These are phyloP conservation scores for Fusarium sp. DNA, from an alignment of 2,329 filamentous ascomycete genomes.

Conservation along the genomic window DNA sequence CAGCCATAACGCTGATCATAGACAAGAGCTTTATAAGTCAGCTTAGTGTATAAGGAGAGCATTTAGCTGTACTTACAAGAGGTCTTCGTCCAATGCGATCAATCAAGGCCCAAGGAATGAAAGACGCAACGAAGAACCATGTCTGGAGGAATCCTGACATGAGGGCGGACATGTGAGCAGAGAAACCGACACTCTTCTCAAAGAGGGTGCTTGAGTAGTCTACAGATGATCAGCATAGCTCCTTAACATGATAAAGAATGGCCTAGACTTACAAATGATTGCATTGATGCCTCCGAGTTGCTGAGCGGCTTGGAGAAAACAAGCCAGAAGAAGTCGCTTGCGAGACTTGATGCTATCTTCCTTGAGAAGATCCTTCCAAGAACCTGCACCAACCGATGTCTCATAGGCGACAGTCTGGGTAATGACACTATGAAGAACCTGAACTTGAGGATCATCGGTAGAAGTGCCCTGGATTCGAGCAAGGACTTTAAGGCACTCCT, in stretches of 20 bases:
- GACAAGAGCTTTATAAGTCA: conserved; percentile 44
- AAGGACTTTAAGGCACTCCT: conserved; percentile 49
- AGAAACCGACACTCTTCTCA: conserved; percentile 54
- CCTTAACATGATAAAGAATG: not conserved
- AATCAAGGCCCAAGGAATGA: conserved; percentile 47
- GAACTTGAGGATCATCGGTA: conserved; percentile 34
- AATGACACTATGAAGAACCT: conserved; percentile 44
- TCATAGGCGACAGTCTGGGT: conserved; percentile 46
- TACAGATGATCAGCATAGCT: not conserved
- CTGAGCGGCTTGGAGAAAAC: conserved; percentile 48
- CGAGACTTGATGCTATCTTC: conserved; percentile 47
- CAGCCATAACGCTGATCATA: conserved; percentile 52
- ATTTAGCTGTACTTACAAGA: not conserved
- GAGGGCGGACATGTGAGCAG: conserved; percentile 55
- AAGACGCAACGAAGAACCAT: conserved; percentile 52
- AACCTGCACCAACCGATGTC: conserved; percentile 42
- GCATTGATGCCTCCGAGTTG: conserved; percentile 61
- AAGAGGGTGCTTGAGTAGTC: conserved; percentile 59
- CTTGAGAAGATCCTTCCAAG: conserved; percentile 45
- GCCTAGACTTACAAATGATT: conserved; percentile 50
- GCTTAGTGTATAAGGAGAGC: fast-evolving
- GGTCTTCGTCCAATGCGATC: conserved; percentile 32
- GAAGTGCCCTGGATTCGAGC: conserved; percentile 48
- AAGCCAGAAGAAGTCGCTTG: conserved; percentile 45
- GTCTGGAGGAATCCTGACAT: conserved; percentile 64